Evolutionary conservation across 176 grass and related monocot genomes (phyloP), one percentile per base, ranked within the genome.

Genomic region (Thinopyrum elongatum): DNA sequence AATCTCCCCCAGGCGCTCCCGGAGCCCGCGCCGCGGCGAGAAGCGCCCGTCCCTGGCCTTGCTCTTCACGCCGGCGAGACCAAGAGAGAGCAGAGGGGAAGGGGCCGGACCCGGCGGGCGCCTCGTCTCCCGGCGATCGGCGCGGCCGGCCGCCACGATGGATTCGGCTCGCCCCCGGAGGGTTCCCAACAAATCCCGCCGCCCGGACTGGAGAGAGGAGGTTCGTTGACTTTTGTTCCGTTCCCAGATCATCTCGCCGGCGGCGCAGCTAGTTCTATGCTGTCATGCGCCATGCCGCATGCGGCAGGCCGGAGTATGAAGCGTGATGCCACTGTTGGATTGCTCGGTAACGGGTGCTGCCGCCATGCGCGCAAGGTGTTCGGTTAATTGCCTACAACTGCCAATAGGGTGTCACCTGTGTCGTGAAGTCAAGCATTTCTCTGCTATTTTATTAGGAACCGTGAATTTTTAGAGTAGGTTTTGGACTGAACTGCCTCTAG

Each of bases 131-230:
- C 31, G 1, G 49, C 21, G 28, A 36, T 31, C 14, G 42, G 42
- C 13, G 30, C n/a, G 31, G 46, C 31, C 42, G 14, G 14, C 49
- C 51, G 80, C 59, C 53, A 42, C 23, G 79, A 97, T 97, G 94
- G 90, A 97, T 76, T 60, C 81, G 44, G 60, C 74, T 85, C 87
- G 88, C 25, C 36, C 86, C 70, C 60, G 71, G 13, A 90, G 94
- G 84, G 36, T 84, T 5, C 59, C 90, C 70, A 71, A 94, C 80
- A 97, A 97, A 87, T 75, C 83, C 35, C 79, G 47, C 28, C 89
- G 87, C 29, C 85, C 89, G 66, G 90, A 92, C 86, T 97, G 92
- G 94, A 94, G 86, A 85, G 73, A 86, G 64, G 84, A 97, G 92
- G 92, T 97, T 78, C 59, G 70, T 44, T 44, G 42, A 44, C 42